Evolutionary conservation across 192 early-diverging fungal species (phyloP).

Genomic region (Lobulomyces angularis): DNA sequence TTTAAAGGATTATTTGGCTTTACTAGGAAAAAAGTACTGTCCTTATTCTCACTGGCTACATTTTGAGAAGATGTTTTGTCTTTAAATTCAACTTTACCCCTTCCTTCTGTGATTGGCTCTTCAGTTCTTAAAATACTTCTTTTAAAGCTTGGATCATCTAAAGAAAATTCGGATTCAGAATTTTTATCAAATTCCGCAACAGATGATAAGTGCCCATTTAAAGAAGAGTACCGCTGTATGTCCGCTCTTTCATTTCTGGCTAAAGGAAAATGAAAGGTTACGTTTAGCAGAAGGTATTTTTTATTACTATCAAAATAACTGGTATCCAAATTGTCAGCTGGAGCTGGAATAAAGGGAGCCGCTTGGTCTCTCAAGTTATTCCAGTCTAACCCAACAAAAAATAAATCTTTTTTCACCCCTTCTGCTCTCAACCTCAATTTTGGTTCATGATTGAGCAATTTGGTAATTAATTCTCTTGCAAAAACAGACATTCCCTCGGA

Average conservation of each 20-base stretch:
- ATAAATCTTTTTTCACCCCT: constrained; percentile 55
- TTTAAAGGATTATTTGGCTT: neutral
- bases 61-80: neutral
- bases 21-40: neutral
- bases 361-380: constrained; percentile 57
- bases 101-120: constrained; percentile 3
- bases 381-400: constrained; percentile 70
- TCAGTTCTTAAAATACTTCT: no score
- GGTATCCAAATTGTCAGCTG: constrained; percentile 70
- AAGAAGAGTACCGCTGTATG: constrained; percentile 58
- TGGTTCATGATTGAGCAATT: constrained; percentile 64
- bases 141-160: no score
- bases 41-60: neutral
- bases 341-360: constrained; percentile 75
- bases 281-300: constrained; percentile 1
- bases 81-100: neutral
- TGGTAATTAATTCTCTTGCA: constrained; percentile 59
- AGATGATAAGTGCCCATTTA: constrained; percentile 28
- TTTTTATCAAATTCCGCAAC: constrained; percentile 1
- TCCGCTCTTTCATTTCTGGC: constrained; percentile 65
- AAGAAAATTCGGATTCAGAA: no score
- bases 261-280: constrained; percentile 10
- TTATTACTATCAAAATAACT: constrained; percentile 77
- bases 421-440: constrained; percentile 46
- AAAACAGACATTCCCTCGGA: constrained; percentile 38